Evolutionary conservation across 1,284 basidiomycete genomes (phyloP).

Genomic region (Rugiboletus extremiorientalis): DNA sequence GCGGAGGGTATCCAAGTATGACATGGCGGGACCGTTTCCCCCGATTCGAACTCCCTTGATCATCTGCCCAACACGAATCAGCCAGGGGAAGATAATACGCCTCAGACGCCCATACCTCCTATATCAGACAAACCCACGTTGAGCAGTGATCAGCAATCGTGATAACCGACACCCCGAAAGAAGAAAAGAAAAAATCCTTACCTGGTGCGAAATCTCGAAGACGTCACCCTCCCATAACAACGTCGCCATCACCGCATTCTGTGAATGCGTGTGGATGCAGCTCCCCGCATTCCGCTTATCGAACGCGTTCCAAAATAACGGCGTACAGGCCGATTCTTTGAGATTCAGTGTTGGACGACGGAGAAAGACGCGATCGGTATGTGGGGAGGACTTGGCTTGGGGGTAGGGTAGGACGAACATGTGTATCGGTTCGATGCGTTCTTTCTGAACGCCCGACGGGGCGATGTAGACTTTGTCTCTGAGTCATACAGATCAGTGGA

Average conservation of each 20-base stretch:
- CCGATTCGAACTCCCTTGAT: constrained; percentile 84
- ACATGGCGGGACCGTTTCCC: constrained; percentile 68
- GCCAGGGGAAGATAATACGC: background rate
- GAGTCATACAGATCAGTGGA: background rate
- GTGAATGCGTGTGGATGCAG: constrained; percentile 87
- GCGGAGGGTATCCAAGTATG: constrained; percentile 82
- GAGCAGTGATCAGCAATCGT: background rate
- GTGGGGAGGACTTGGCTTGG: constrained; percentile 55
- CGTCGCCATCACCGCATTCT: constrained; percentile 85
- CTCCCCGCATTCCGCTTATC: constrained; percentile 73
- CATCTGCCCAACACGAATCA: constrained; percentile 52
- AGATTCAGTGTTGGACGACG: constrained; percentile 66
- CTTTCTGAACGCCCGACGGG: constrained; percentile 87
- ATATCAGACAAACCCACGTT: background rate
- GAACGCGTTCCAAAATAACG: constrained; percentile 91
- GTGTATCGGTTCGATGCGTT: constrained; percentile 74
- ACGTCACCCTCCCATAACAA: constrained; percentile 65
- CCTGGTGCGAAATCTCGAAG: constrained; percentile 82
- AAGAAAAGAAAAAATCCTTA: too few relatives aligned
- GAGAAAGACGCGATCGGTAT: constrained; percentile 70
- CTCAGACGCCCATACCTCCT: constrained; percentile 38
- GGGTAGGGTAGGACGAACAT: constrained; percentile 86
- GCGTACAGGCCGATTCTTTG: constrained; percentile 83
- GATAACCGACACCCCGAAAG: too few relatives aligned
- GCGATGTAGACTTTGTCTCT: constrained; percentile 84